These are phyloP conservation scores for Neurospora pannonica DNA, from an alignment of 495 filamentous ascomycete genomes.

Conservation along the genomic window DNA sequence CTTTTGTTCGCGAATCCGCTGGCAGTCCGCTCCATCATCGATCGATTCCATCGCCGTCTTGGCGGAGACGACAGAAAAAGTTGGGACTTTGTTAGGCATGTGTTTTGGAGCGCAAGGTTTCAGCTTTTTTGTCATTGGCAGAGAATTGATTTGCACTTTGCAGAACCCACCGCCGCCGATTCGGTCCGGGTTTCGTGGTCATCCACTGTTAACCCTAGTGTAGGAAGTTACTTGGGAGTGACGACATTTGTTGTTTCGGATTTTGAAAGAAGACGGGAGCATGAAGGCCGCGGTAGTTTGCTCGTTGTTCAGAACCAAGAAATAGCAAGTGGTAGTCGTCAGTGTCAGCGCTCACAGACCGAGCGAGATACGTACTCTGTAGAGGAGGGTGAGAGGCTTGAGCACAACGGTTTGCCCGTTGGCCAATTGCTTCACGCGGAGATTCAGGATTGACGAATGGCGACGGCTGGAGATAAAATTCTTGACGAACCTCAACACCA, in stretches of 20 bases:
- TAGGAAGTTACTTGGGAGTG: neutral
- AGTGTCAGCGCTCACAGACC: neutral
- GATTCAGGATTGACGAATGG: neutral
- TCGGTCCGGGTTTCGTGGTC: neutral
- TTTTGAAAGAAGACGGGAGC: neutral
- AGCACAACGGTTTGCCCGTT: neutral
- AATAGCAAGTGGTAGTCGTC: neutral
- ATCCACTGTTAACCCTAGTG: neutral
- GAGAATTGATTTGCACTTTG: neutral
- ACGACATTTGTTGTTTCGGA: neutral
- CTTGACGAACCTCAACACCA: neutral
- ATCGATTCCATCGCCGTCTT: neutral
- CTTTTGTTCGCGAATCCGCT: neutral
- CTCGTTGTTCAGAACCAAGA: neutral
- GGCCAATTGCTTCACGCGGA: neutral
- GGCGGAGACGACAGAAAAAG: too few species aligned
- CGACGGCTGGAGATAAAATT: neutral
- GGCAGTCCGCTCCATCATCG: neutral
- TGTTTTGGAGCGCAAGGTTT: too few species aligned
- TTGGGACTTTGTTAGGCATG: too few species aligned
- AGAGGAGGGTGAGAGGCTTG: neutral
- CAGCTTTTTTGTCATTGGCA: too few species aligned
- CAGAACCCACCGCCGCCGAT: neutral
- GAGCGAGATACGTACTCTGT: neutral
- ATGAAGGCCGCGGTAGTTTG: neutral